Evolutionary conservation across 2,329 filamentous ascomycete species (phyloP).

Genomic region (Chalara sp.): DNA sequence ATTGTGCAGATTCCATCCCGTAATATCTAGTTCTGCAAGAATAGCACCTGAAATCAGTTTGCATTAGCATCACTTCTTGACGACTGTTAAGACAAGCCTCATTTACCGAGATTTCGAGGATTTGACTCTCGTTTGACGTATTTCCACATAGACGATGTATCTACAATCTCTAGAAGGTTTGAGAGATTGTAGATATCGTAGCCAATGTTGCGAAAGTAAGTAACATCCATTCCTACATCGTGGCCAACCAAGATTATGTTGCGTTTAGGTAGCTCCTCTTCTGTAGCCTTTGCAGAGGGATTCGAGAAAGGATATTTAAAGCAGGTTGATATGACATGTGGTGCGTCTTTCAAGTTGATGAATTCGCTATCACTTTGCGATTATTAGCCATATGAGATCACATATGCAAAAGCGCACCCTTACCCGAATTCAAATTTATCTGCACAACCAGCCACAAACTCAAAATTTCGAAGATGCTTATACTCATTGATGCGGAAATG

Average conservation of each 20-base stretch:
- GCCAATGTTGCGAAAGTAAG: constrained; percentile 58
- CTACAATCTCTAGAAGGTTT: constrained; percentile 57
- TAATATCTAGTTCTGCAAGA: constrained; percentile 57
- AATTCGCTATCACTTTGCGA: constrained; percentile 43
- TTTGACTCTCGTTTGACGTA: constrained; percentile 48
- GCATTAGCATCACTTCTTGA: too few species aligned
- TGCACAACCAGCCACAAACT: constrained; percentile 67
- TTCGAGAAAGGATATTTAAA: constrained; percentile 50
- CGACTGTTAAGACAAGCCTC: too few species aligned
- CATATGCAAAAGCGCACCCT: constrained; percentile 19
- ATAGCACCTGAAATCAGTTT: constrained; percentile 30
- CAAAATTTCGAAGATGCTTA: constrained; percentile 54
- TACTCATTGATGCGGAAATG: constrained; percentile 76
- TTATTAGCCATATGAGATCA: constrained; percentile 1
- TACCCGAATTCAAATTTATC: constrained; percentile 71
- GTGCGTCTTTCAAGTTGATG: constrained; percentile 38
- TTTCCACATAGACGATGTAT: constrained; percentile 68
- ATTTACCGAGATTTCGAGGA: constrained; percentile 45
- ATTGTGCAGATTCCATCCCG: constrained; percentile 68
- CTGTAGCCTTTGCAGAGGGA: not conserved
- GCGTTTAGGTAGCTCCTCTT: constrained; percentile 27
- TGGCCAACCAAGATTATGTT: constrained; percentile 77
- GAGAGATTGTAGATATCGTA: constrained; percentile 48
- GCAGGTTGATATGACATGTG: constrained; percentile 40
- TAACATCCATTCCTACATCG: constrained; percentile 59